These are phyloP conservation scores for Lodderomyces parapsilosis DNA, from an alignment of 1,139 yeast species.

Conservation along the genomic window DNA sequence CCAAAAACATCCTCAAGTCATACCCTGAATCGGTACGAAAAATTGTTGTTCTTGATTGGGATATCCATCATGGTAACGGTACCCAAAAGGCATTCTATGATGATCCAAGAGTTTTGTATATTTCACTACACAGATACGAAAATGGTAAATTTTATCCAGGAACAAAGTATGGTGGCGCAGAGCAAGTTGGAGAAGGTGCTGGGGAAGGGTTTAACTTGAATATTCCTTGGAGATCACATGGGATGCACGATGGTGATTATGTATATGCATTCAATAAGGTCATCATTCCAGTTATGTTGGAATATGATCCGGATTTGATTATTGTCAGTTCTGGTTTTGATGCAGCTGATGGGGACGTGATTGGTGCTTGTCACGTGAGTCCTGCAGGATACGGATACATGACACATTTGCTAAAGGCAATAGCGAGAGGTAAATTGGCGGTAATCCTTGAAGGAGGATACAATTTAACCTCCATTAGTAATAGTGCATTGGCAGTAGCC, in stretches of 20 bases:
- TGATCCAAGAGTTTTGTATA: constrained; percentile 87
- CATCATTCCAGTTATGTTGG: constrained; percentile 86
- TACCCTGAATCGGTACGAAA: constrained; percentile 88
- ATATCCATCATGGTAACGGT: constrained; percentile 97
- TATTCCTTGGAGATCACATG: constrained; percentile 92
- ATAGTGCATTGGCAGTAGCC: constrained; percentile 89
- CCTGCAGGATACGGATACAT: constrained; percentile 96
- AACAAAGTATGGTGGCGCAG: constrained; percentile 73
- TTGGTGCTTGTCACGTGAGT: constrained; percentile 96
- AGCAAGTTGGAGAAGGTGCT: constrained; percentile 77
- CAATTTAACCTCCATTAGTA: constrained; percentile 85
- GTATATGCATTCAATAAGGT: constrained; percentile 86
- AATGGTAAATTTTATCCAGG: constrained; percentile 95
- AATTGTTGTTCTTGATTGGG: constrained; percentile 93
- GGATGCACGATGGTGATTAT: constrained; percentile 95
- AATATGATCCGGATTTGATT: constrained; percentile 89
- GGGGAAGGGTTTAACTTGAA: constrained; percentile 89
- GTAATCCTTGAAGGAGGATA: constrained; percentile 97
- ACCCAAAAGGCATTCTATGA: constrained; percentile 89
- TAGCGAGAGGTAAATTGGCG: constrained; percentile 85
- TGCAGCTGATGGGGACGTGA: constrained; percentile 97
- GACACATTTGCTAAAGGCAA: constrained; percentile 86
- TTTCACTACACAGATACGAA: constrained; percentile 90
- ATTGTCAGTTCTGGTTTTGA: constrained; percentile 95
- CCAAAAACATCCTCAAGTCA: constrained; percentile 73